These are phyloP conservation scores for Loxodes magnus DNA, from an alignment of 73 alveolate genomes.

Conservation along the genomic window DNA sequence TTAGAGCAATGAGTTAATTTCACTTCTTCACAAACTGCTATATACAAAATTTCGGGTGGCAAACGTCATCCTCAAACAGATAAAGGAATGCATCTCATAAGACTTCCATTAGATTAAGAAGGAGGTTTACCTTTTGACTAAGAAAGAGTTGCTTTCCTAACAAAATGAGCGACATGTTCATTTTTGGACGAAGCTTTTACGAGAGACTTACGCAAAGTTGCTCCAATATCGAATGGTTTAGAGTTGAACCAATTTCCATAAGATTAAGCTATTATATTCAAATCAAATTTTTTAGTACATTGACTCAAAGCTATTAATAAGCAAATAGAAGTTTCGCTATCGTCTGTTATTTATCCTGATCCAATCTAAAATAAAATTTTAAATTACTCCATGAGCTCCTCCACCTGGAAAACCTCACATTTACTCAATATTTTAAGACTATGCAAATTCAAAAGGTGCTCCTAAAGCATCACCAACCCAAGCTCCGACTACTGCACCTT, in stretches of 20 bases:
- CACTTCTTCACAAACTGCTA: conserved; percentile 18
- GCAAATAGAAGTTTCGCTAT: conserved; percentile 57
- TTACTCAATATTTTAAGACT: not conserved
- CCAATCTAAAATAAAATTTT: no score
- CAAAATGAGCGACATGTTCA: not conserved
- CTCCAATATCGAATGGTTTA: conserved; percentile 63
- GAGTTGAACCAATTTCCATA: conserved; percentile 46
- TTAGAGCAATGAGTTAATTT: conserved; percentile 26
- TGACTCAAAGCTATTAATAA: conserved; percentile 33
- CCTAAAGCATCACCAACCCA: conserved; percentile 50
- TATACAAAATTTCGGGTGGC: conserved; percentile 8
- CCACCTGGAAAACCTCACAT: conserved; percentile 26
- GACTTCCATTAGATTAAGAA: conserved; percentile 43
- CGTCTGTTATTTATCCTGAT: conserved; percentile 73
- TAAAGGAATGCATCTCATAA: conserved; percentile 50
- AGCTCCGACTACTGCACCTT: conserved; percentile 30
- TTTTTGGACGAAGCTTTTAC: conserved; percentile 7
- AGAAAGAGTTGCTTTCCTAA: no score
- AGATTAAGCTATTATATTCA: conserved; percentile 24
- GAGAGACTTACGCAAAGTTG: conserved; percentile 33
- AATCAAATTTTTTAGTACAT: conserved; percentile 18
- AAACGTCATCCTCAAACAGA: conserved; percentile 27
- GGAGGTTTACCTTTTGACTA: no score
- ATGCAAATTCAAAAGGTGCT: conserved; percentile 21
- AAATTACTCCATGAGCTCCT: conserved; percentile 11